Evolutionary conservation across 2,329 filamentous ascomycete genomes (phyloP), one percentile per base, ranked within the genome.

Genomic region (Pseudopyricularia cyperi): DNA sequence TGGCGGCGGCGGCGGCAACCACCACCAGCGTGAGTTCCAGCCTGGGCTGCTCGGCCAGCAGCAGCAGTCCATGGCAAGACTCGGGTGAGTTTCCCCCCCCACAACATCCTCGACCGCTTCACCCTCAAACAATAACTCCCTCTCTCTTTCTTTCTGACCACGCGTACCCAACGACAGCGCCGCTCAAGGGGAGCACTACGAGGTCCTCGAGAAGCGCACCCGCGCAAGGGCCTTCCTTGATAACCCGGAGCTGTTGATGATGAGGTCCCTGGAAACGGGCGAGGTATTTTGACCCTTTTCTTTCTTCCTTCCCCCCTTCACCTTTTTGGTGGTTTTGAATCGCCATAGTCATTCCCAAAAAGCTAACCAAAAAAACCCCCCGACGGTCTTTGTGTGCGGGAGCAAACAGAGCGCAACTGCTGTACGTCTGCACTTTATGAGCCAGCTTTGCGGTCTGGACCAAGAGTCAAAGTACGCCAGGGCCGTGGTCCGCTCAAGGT

Each of bases 221-320:
- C 69, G 72, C 55, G 79, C 79, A 12, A 66, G 74, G 19, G 66
- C 72, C 11, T 70, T 82, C 37, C 70, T 83, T 2, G 75, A 79
- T 56, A 72, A 63, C 26, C 79, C 78, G 0, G 79, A 82, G 59
- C 64, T 77, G 52, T 65, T 83, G 48, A 76, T 80, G 70, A 79
- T 79, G 68, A 72, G 78, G 42, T 75, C 80, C 2, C 71, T 75
- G 56, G 72, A 72, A 56, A 68, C 69, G 30, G 70, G 71, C 32
- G 74, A 80, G 57, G 80, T 83, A 61, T 58, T 75, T 68, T 8
- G 6, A 39, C 30, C 47, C 37, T 50, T 24, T 19, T 17, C 15
- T 50, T 7, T 34, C 32, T 51, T 49, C 9, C 32, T 39, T 15
- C 24, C 19, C 46, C 33, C 32, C n/a, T n/a, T n/a, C n/a, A n/a